Conservation (phyloP, 2,329 filamentous ascomycete genomes). For the Claviceps spartinae region DNA sequence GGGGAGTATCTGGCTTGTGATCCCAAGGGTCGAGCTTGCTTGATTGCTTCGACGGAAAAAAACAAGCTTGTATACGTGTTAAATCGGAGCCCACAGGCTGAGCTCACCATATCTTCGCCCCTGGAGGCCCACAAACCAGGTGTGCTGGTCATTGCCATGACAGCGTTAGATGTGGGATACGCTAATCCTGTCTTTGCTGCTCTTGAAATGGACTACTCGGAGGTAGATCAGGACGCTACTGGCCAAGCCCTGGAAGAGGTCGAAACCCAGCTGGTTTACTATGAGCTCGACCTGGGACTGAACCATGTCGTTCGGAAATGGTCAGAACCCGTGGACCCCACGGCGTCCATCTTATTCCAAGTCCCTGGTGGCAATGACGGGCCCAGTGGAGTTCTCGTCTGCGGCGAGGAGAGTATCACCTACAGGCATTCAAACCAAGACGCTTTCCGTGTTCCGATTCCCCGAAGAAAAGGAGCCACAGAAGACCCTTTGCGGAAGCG, state of each 20-base stretch:
- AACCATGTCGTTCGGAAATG: conserved; percentile 97
- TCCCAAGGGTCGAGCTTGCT: conserved; percentile 85
- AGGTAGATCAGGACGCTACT: conserved; percentile 80
- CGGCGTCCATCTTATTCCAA: conserved; percentile 81
- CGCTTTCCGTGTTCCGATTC: conserved; percentile 77
- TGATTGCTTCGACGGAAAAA: conserved; percentile 92
- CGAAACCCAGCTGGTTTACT: conserved; percentile 90
- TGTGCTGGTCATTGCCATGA: conserved; percentile 76
- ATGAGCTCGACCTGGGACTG: conserved; percentile 88
- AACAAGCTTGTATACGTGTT: conserved; percentile 99
- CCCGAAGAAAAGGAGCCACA: conserved; percentile 69
- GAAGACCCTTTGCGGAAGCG: conserved; percentile 89
- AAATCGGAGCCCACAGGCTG: conserved; percentile 86
- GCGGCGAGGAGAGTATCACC: conserved; percentile 85
- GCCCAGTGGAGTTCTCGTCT: conserved; percentile 88
- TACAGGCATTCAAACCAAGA: conserved; percentile 96
- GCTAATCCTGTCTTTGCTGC: conserved; percentile 94
- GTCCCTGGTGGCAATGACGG: conserved; percentile 89
- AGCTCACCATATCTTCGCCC: conserved; percentile 92
- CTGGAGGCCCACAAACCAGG: conserved; percentile 91
- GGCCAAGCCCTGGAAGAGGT: conserved; percentile 68
- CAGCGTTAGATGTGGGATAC: conserved; percentile 87
- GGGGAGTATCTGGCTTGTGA: conserved; percentile 94
- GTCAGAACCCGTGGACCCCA: conserved; percentile 85
- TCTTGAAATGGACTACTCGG: conserved; percentile 84